Conservation (phyloP, 2,329 filamentous ascomycete genomes). For the Tolypocladium paradoxum region DNA sequence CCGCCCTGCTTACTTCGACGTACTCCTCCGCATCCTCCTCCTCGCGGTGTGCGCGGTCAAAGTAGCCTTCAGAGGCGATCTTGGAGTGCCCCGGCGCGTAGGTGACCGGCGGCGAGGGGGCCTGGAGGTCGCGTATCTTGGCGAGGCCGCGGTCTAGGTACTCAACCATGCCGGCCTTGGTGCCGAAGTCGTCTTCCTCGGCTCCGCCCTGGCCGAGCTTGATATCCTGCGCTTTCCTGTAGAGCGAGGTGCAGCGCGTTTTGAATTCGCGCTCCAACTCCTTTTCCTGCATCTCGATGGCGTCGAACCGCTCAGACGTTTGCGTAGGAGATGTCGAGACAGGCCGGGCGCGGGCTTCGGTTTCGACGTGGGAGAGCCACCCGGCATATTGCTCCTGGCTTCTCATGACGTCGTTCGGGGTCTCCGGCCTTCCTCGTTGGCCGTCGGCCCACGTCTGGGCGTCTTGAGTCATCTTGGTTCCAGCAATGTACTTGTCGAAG, state of each 20-base stretch:
- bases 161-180: slow-evolving; percentile 36
- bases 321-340: slow-evolving; percentile 26
- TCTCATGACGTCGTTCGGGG: slow-evolving; percentile 10
- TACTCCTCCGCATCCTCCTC: slow-evolving; percentile 22
- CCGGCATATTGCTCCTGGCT: slow-evolving; percentile 30
- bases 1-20: slow-evolving; percentile 19
- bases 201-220: slow-evolving; percentile 8
- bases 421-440: slow-evolving; percentile 7
- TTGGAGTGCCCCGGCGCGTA: slow-evolving; percentile 20
- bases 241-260: slow-evolving; percentile 32
- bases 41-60: slow-evolving; percentile 13
- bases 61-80: slow-evolving; percentile 16
- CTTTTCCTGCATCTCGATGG: slow-evolving; percentile 33
- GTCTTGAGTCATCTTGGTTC: slow-evolving; percentile 28
- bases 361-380: slow-evolving; percentile 32
- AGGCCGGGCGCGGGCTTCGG: slow-evolving; percentile 28
- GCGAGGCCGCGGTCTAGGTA: slow-evolving; percentile 34
- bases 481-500: slow-evolving; percentile 39
- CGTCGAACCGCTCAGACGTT: slow-evolving; percentile 28
- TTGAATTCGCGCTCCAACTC: slow-evolving; percentile 39
- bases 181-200: slow-evolving; percentile 27
- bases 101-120: slow-evolving; percentile 7
- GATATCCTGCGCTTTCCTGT: slow-evolving; percentile 30
- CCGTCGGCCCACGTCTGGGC: slow-evolving; percentile 28
- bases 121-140: slow-evolving; percentile 26